A percentile compares a stretch with the other conserved stretches of the same genome.
Conservation (phyloP, 345 rosid species). For the Eucalyptus tenuipes region DNA sequence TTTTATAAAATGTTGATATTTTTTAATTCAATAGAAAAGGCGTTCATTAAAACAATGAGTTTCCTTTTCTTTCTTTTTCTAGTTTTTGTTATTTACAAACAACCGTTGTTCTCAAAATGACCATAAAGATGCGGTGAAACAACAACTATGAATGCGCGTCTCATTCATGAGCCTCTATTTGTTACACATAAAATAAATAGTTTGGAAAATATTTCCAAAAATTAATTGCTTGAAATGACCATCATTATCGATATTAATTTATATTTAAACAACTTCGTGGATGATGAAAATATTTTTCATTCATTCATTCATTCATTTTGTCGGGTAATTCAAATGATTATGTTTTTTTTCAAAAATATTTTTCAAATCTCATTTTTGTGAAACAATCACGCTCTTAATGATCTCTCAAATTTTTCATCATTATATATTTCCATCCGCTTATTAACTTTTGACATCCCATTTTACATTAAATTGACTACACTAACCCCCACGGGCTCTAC, state of each 20-base stretch:
- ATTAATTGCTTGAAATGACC: background rate
- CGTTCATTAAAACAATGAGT: background rate
- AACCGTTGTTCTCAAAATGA: background rate
- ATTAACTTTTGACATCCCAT: too few species aligned
- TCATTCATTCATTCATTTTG: background rate
- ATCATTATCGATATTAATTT: background rate
- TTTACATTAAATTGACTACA: too few species aligned
- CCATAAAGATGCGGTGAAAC: background rate
- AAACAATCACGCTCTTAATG: background rate
- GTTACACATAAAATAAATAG: rapidly evolving
- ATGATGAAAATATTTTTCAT: background rate
- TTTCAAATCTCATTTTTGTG: background rate
- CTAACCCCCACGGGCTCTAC: too few species aligned
- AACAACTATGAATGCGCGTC: background rate
- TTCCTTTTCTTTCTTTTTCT: background rate
- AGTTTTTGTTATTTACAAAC: background rate
- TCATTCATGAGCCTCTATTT: background rate
- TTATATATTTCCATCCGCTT: background rate
- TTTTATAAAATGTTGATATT: background rate
- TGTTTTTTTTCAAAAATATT: background rate
- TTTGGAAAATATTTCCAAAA: background rate
- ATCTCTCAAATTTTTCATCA: background rate
- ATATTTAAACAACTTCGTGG: background rate
- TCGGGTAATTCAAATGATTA: background rate
- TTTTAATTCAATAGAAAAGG: background rate